These are phyloP conservation scores for Wickerhamia fluorescens DNA, from an alignment of 805 yeast genomes.

Conservation along the genomic window DNA sequence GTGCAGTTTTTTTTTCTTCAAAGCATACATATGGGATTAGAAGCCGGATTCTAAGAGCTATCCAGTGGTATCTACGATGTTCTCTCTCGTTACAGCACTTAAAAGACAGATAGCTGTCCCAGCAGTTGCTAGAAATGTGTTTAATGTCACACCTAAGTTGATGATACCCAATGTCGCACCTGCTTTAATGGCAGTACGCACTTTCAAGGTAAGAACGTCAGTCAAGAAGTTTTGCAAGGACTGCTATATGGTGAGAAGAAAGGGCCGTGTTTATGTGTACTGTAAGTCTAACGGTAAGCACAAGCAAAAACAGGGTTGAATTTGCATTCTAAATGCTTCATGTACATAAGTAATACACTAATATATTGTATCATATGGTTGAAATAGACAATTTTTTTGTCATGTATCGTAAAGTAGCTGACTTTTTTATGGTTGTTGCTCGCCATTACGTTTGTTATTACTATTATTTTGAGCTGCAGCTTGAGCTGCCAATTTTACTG, in stretches of 20 bases:
- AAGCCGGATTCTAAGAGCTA: too few species aligned
- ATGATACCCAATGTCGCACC: too few species aligned
- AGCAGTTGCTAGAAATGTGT: slow-evolving; percentile 2
- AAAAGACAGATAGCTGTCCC: slow-evolving; percentile 11
- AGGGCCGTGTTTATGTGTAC: slow-evolving; percentile 88
- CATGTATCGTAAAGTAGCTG: too few species aligned
- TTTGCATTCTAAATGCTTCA: neutral
- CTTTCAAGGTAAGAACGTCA: slow-evolving; percentile 83
- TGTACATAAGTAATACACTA: slow-evolving; percentile 3
- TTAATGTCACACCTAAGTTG: slow-evolving; percentile 4
- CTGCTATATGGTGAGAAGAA: slow-evolving; percentile 86
- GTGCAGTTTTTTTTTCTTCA: too few species aligned
- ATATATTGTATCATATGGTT: too few species aligned
- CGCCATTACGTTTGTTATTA: too few species aligned
- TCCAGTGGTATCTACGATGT: slow-evolving; percentile 9
- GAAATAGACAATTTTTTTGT: too few species aligned
- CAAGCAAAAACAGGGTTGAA: slow-evolving; percentile 81
- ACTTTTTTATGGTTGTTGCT: too few species aligned
- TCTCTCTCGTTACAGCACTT: slow-evolving; percentile 12
- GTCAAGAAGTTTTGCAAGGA: slow-evolving; percentile 90
- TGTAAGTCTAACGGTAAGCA: slow-evolving; percentile 92
- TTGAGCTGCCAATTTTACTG: slow-evolving; percentile 25
- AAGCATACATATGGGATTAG: too few species aligned
- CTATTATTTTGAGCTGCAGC: slow-evolving; percentile 5
- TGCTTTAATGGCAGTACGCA: slow-evolving; percentile 9